phyloP scores from a whole-genome alignment of 2,329 filamentous ascomycete species.

The Diaporthe helianthi region DNA sequence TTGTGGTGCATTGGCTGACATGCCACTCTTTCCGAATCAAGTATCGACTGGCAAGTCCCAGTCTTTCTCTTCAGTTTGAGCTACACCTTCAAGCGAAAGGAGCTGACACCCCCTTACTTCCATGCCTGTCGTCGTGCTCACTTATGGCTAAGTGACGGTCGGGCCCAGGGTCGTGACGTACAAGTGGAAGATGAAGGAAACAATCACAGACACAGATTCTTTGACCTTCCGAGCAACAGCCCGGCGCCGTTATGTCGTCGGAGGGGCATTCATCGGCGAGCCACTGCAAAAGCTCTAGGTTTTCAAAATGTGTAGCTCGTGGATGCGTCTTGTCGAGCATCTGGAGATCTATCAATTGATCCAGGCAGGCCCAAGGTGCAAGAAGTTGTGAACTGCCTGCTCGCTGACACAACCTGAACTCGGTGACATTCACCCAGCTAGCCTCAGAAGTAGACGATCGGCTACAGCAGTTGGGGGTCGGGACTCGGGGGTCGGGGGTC shows the following conservation, averaged over 20 bases:
- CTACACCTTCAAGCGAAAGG: no score
- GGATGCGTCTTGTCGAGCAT: background rate
- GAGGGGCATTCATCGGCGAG: background rate
- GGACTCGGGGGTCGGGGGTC: background rate
- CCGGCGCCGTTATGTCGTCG: background rate
- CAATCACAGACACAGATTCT: background rate
- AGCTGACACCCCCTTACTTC: no score
- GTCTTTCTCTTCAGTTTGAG: no score
- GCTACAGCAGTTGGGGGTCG: background rate
- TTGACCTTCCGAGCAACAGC: background rate
- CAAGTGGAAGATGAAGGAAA: no score
- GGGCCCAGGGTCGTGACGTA: no score
- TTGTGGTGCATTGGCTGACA: no score
- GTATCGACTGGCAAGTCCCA: no score
- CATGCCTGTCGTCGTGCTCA: no score
- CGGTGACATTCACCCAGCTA: background rate
- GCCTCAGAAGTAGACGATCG: background rate
- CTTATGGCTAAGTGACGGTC: no score
- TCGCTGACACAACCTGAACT: background rate
- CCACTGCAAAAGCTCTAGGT: no score
- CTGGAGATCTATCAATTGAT: background rate
- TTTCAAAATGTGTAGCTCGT: background rate
- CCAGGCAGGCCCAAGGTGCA: background rate
- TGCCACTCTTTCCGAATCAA: no score
- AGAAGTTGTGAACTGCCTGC: background rate